Evolutionary conservation across 1,139 yeast species (phyloP).

Genomic region (Candida anutae): DNA sequence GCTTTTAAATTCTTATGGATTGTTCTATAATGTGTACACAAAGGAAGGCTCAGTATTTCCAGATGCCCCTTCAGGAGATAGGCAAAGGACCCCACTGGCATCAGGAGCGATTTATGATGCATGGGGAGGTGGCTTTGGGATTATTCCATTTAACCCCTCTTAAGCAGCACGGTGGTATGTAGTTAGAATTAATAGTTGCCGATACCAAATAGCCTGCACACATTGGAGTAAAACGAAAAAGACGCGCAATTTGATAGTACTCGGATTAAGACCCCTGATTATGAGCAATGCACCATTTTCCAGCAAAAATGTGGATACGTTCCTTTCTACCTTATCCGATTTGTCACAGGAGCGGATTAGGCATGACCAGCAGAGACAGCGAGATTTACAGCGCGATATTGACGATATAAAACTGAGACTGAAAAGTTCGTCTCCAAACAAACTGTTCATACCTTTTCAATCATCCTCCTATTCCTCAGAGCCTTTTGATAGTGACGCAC

Average conservation of each 20-base stretch:
- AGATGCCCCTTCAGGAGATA: conserved; percentile 12
- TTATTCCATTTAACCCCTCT: conserved; percentile 33
- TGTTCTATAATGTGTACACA: conserved; percentile 29
- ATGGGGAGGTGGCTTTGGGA: conserved; percentile 21
- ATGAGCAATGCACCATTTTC: neutral
- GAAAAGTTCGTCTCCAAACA: conserved; percentile 17
- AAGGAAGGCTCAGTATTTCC: conserved; percentile 27
- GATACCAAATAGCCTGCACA: too few species aligned
- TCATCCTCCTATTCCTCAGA: neutral
- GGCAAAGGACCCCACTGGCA: conserved; percentile 5
- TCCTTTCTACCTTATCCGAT: conserved; percentile 25
- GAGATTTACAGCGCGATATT: conserved; percentile 22
- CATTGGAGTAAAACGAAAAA: too few species aligned
- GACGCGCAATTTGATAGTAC: too few species aligned
- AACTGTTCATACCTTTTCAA: conserved; percentile 1
- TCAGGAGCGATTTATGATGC: conserved; percentile 11
- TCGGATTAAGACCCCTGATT: too few species aligned
- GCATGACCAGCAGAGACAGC: conserved; percentile 27
- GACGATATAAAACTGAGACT: conserved; percentile 23
- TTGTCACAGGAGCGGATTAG: conserved; percentile 23
- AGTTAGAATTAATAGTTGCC: too few species aligned
- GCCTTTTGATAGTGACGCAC: too few species aligned
- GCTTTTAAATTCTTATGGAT: conserved; percentile 24
- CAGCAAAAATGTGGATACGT: conserved; percentile 15
- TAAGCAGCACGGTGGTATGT: too few species aligned